Evolutionary conservation across 208 protist species (phyloP), one percentile per base, ranked within the genome.

Genomic region (Trichomonas tenax): DNA sequence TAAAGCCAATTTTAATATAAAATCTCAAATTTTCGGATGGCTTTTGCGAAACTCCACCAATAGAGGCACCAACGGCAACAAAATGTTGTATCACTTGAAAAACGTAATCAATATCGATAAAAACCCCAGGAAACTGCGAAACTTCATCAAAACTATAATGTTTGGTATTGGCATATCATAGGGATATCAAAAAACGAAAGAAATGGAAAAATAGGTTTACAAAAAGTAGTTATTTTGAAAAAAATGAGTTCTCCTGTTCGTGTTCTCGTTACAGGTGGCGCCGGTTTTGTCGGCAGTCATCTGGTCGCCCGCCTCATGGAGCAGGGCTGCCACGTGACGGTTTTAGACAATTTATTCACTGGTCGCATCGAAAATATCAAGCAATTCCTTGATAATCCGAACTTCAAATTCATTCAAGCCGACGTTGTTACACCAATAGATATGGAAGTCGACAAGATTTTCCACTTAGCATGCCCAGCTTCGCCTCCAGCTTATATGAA

Each of bases 251-350:
- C 26, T 26, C 86, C 41, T n/a, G 3, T 58, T 38, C 8, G 86
- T 17, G 41, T 34, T 51, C 96, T 97, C 0, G 96, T 97, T 48
- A 99, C 98, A 21, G 99, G 99, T 26, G 99, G 98, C 34, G 97
- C 98, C 0, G 99, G 98, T 21, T 99, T 99, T 97, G 96, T 99
- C 46, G 99, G 99, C n/a, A 98, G 98, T 46, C 98, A 99, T 96
- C 96, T 98, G 6, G 97, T 98, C 89, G 98, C 98, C 44, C 96
- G 97, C 26, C 97, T 98, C 17, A 97, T 98, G 96, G 58, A 96
- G 36, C 89, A 97, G 72, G 97, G 95, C 51, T 95, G 97, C 44
- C 95, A 97, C 0, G 96, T 97, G 23, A 88, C 96, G 48, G 63
- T 45, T 96, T 26, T 99, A 0, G 99, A 99, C 97, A 99, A 99